Percentiles rank a stretch among this genome's conserved stretches.
These are phyloP conservation scores for Balansia obtecta DNA, from an alignment of 2,329 filamentous ascomycete genomes.

Conservation along the genomic window DNA sequence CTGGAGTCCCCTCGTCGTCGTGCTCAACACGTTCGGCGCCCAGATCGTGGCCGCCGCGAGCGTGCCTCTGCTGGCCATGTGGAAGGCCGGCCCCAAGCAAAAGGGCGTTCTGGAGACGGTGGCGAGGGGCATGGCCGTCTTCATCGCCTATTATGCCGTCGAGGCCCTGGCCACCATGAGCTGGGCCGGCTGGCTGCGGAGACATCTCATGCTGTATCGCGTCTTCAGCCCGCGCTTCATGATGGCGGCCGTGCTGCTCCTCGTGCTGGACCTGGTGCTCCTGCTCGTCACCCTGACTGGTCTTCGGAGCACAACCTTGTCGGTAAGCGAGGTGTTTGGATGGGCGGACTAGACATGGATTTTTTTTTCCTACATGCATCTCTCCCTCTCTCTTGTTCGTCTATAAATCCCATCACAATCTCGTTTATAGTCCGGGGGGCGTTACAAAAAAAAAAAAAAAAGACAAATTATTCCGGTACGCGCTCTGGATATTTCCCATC, in stretches of 20 bases:
- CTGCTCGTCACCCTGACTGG: constrained; percentile 62
- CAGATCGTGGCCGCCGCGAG: constrained; percentile 73
- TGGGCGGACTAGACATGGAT: constrained; percentile 42
- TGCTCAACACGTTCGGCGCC: constrained; percentile 78
- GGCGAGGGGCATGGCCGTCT: constrained; percentile 58
- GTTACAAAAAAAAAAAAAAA: too few species aligned
- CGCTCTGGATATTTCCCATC: not conserved
- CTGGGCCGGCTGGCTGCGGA: constrained; percentile 76
- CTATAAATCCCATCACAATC: not conserved
- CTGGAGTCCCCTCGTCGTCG: constrained; percentile 71
- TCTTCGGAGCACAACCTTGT: constrained; percentile 62
- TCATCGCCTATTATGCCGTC: constrained; percentile 71
- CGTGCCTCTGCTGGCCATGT: constrained; percentile 71
- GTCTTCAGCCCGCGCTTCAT: constrained; percentile 90
- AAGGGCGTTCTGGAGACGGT: constrained; percentile 57
- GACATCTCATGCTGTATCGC: constrained; percentile 93
- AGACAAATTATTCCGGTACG: too few species aligned
- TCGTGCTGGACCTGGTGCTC: constrained; percentile 66
- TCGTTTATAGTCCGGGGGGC: too few species aligned
- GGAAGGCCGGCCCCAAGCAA: constrained; percentile 76
- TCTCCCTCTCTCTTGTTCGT: not conserved
- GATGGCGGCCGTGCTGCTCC: constrained; percentile 58
- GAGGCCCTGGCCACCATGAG: constrained; percentile 76
- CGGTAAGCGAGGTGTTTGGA: constrained; percentile 81
- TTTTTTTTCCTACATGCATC: too few species aligned